phyloP scores from a whole-genome alignment of 768 basidiomycete species.

The Tephrocybe sp. region DNA sequence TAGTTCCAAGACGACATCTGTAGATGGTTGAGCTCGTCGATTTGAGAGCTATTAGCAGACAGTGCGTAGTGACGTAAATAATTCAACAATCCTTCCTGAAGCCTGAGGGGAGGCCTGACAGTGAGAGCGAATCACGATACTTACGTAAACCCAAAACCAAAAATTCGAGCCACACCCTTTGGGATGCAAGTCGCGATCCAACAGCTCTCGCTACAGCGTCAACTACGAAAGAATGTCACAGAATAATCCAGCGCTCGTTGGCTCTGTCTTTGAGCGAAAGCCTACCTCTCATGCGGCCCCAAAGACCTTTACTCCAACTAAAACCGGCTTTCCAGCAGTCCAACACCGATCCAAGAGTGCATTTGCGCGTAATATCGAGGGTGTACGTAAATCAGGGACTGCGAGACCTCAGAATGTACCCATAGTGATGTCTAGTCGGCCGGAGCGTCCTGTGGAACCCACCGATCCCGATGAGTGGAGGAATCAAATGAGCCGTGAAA shows the following conservation, averaged over 20 bases:
- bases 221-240: slow-evolving; percentile 19
- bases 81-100: too few relatives aligned
- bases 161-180: not conserved
- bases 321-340: slow-evolving; percentile 60
- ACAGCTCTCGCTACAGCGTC: not conserved
- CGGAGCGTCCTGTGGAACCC: slow-evolving; percentile 3
- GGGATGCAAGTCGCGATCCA: not conserved
- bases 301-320: slow-evolving; percentile 24
- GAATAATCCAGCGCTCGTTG: slow-evolving; percentile 28
- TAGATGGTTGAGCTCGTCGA: too few relatives aligned
- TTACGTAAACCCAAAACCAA: not conserved
- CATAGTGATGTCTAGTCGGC: slow-evolving; percentile 13
- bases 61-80: too few relatives aligned
- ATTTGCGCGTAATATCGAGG: slow-evolving; percentile 50
- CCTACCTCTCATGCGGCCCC: slow-evolving; percentile 26
- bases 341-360: slow-evolving; percentile 66
- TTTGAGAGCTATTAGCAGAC: too few relatives aligned
- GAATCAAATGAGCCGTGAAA: slow-evolving; percentile 62
- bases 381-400: slow-evolving; percentile 21
- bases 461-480: slow-evolving; percentile 42
- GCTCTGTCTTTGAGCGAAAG: slow-evolving; percentile 49
- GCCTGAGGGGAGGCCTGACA: too few relatives aligned
- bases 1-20: too few relatives aligned
- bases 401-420: slow-evolving; percentile 29
- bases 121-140: too few relatives aligned